Conservation (phyloP, 2,329 filamentous ascomycete genomes). For the Teratosphaeria zuluensis region DNA sequence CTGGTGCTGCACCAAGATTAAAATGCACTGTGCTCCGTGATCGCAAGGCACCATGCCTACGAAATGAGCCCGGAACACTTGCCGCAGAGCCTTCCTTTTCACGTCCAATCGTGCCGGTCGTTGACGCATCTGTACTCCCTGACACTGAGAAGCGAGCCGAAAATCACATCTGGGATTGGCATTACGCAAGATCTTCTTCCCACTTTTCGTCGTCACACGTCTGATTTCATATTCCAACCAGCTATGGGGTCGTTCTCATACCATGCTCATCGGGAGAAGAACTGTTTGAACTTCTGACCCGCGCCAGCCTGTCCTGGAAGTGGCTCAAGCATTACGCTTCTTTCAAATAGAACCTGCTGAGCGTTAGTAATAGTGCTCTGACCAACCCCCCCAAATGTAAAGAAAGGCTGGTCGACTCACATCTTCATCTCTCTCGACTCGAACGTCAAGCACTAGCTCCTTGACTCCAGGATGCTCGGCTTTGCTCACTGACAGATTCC, state of each 20-base stretch:
- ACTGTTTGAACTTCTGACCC: slow-evolving; percentile 31
- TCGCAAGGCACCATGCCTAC: neutral
- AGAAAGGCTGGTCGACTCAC: slow-evolving; percentile 42
- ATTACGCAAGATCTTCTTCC: neutral
- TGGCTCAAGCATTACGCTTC: slow-evolving; percentile 45
- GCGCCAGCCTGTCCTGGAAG: slow-evolving; percentile 22
- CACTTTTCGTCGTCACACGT: neutral
- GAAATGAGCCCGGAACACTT: neutral
- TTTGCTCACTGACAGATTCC: slow-evolving; percentile 44
- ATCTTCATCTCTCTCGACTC: slow-evolving; percentile 77
- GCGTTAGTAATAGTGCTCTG: slow-evolving; percentile 8
- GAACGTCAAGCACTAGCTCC: slow-evolving; percentile 70
- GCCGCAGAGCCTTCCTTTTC: neutral
- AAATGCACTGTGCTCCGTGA: neutral
- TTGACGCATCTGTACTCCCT: neutral
- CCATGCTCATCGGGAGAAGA: slow-evolving; percentile 23
- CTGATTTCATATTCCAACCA: too few relatives aligned
- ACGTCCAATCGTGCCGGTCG: neutral
- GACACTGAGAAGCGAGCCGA: neutral
- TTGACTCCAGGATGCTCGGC: slow-evolving; percentile 58
- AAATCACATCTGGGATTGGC: neutral
- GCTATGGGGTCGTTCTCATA: neutral
- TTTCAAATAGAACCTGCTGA: slow-evolving; percentile 47
- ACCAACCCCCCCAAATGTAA: neutral
- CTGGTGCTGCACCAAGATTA: neutral